Base-by-base conservation (phyloP, 2,329 filamentous ascomycete genomes). In the Diaporthe citriasiana region DNA sequence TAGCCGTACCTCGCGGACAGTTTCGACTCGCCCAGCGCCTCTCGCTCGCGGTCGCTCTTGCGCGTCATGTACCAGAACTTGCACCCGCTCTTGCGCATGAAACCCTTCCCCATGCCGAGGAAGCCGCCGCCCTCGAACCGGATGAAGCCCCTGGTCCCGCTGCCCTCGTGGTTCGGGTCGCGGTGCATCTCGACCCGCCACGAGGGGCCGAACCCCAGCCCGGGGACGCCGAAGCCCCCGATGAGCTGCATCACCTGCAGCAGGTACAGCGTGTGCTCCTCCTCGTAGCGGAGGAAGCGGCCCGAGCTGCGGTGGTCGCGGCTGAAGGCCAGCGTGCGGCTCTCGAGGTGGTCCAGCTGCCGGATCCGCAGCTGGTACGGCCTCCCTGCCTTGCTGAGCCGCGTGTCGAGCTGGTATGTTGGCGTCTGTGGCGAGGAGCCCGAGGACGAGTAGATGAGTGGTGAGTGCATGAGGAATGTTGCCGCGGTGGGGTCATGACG, bases 1-100 rank as follows among this genome's bases (percentile, higher is more conserved):
- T 66, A 72, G 33, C 60, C 71, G 33, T 72, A 56, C 22, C 47
- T 17, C 27, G 19, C 60, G 8, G 50, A 90, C 85, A n/a, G 88
- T 66, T 35, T 51, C 15, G 40, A 30, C 72, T 42, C 72, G 53
- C 25, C 17, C 55, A 57, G 45, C 1, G 75, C 17, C 50, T 53
- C 40, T 12, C 76, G 38, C 19, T 51, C 35, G 15, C 70, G 30
- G n/a, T 30, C 65, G 38, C 63, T 57, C 56, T 76, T 75, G 51
- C 55, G 63, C 33, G 76, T 77, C 63, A 73, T 42, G 38, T 77
- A 75, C 68, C 73, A 77, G 71, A 77, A 77, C 10, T 75, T 73
- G 35, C 73, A 75, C 35, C 71, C 22, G 33, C 57, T 68, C 42
- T 45, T 60, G 56, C 66, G 56, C 53, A 76, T 72, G 59, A 72